These are phyloP conservation scores for Articulospora tetracladia DNA, from an alignment of 495 filamentous ascomycete genomes.

Conservation along the genomic window DNA sequence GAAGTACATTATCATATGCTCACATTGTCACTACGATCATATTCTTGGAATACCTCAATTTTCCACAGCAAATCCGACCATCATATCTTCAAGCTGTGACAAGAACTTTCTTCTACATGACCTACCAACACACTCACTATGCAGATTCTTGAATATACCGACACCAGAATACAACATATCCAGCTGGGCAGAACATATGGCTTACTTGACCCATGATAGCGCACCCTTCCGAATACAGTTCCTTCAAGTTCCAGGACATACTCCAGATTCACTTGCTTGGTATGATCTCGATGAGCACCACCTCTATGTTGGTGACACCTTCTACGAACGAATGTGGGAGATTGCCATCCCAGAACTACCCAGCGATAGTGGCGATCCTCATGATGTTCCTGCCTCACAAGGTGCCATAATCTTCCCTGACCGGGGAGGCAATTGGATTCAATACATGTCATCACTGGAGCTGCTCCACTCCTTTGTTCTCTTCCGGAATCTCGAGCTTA, in stretches of 20 bases:
- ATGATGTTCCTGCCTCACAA: slow-evolving; percentile 10
- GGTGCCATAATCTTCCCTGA: slow-evolving; percentile 34
- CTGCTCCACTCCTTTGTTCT: slow-evolving; percentile 26
- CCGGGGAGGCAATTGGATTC: slow-evolving; percentile 27
- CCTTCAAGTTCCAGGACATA: slow-evolving; percentile 39
- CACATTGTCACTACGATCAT: slow-evolving; percentile 41
- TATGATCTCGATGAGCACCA: slow-evolving; percentile 34
- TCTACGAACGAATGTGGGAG: slow-evolving; percentile 32
- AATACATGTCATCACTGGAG: slow-evolving; percentile 28
- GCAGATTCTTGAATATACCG: slow-evolving; percentile 25
- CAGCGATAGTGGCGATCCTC: slow-evolving; percentile 4
- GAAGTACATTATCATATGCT: slow-evolving; percentile 34
- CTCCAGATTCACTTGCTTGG: slow-evolving; percentile 37
- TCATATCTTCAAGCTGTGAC: slow-evolving; percentile 32
- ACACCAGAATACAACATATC: slow-evolving; percentile 33
- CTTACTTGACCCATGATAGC: slow-evolving; percentile 17
- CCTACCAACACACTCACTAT: slow-evolving; percentile 30
- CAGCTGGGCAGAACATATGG: slow-evolving; percentile 31
- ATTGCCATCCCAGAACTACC: slow-evolving; percentile 12
- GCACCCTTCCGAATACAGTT: slow-evolving; percentile 27
- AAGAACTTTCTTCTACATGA: slow-evolving; percentile 31
- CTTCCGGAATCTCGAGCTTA: slow-evolving; percentile 18
- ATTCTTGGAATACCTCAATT: slow-evolving; percentile 34
- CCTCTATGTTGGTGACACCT: slow-evolving; percentile 38
- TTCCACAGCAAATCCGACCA: slow-evolving; percentile 22